A percentile compares a stretch with the other conserved stretches of the same genome.
Evolutionary conservation across 345 rosid genomes (phyloP).

Genomic region (Aegle marmelos): DNA sequence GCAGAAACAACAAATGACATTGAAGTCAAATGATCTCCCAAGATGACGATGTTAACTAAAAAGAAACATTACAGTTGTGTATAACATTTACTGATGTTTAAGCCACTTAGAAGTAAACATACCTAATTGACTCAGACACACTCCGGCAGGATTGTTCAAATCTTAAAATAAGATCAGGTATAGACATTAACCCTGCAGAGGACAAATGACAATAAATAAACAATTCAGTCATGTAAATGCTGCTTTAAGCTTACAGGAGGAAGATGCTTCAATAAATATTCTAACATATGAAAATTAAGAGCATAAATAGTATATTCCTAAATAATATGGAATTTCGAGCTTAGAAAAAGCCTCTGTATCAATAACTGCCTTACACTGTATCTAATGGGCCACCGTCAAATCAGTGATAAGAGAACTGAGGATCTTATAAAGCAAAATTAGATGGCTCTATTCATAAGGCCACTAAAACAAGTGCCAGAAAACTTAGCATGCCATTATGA

Average conservation of each 20-base stretch:
- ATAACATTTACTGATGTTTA: not conserved
- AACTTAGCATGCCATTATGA: not conserved
- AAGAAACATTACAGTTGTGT: not conserved
- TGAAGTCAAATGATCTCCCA: constrained; percentile 14
- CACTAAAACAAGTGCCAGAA: not conserved
- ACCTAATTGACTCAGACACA: constrained; percentile 87
- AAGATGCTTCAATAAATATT: not conserved
- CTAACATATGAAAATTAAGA: not conserved
- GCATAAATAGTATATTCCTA: not conserved
- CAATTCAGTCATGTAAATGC: not conserved
- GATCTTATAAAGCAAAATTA: not conserved
- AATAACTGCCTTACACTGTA: not conserved
- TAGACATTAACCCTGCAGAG: constrained; percentile 75
- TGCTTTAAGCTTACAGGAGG: not conserved
- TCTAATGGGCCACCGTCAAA: not conserved
- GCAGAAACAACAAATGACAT: constrained; percentile 11
- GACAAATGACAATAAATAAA: not conserved
- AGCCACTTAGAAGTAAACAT: constrained; percentile 1
- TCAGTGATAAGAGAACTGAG: not conserved
- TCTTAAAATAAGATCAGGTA: constrained; percentile 74
- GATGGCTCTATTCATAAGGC: not conserved
- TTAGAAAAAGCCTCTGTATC: not conserved
- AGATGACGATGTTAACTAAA: not conserved
- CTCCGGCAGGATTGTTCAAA: constrained; percentile 81
- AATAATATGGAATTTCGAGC: not conserved